Base-by-base conservation (phyloP, 768 basidiomycete genomes). In the Amyloporia xantha region DNA sequence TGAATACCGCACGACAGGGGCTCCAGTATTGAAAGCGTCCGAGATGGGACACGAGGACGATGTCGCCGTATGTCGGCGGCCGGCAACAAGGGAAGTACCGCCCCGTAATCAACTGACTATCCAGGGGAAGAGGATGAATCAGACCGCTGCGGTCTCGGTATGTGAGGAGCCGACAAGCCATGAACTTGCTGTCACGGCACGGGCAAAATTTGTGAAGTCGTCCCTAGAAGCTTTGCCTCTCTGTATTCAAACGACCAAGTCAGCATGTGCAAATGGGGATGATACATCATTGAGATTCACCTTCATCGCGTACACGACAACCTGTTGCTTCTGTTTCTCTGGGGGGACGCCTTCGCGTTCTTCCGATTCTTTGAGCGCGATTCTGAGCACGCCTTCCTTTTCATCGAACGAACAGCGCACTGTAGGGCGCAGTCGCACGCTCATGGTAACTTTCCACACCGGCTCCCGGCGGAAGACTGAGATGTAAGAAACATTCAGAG, bases 381-480 rank as follows among this genome's bases (percentile, higher is more conserved):
- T 60, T 19, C 81, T 77, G 28, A 84, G 62, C 7, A 76, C 70
- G 43, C 71, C 71, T 50, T 84, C 82, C 30, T 73, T 71, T 17
- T 68, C 65, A 50, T 82, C 78, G 59, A 73, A 82, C 19, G 76
- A 71, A 53, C 79, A 83, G 37, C 80, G 75, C 37, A 84, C 70
- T 7, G 76, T 63, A 6, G 79, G 68, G 38, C 68, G 68, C 44
- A 86, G 59, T 20, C 75, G 74, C 37, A 82, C 67, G 58, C 83
- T 84, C 79, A 84, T 79, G 1, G 82, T 77, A 0, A 84, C 78
- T 57, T 85, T 79, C 71, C 79, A 78, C 24, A 86, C 63, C 0
- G 82, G 84, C 53, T 85, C 84, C 4, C 84, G 78, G 5, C 83
- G 77, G 66, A 86, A 84, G 12, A 85, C 84, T 84, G 54, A 38